These are phyloP conservation scores for Gaeumannomyces tritici DNA, from an alignment of 2,329 filamentous ascomycete genomes.

Conservation along the genomic window DNA sequence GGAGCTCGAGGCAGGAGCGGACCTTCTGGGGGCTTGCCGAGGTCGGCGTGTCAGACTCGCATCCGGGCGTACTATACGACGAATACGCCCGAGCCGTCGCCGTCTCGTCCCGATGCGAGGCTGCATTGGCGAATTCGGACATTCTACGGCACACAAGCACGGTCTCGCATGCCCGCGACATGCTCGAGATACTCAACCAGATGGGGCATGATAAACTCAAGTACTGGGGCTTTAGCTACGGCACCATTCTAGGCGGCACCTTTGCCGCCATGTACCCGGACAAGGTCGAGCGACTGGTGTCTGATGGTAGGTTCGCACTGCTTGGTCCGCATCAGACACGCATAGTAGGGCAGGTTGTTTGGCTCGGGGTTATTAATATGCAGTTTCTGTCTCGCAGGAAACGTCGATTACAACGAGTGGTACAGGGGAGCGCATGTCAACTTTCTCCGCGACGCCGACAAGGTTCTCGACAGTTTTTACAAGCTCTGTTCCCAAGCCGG, in stretches of 20 bases:
- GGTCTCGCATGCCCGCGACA: slow-evolving; percentile 33
- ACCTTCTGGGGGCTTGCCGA: slow-evolving; percentile 33
- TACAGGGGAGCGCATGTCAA: slow-evolving; percentile 32
- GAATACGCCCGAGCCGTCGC: slow-evolving; percentile 31
- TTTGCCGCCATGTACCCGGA: slow-evolving; percentile 44
- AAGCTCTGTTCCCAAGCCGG: slow-evolving; percentile 42
- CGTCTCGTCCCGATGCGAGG: slow-evolving; percentile 32
- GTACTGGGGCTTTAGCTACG: slow-evolving; percentile 48
- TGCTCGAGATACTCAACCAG: slow-evolving; percentile 35
- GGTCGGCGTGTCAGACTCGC: slow-evolving; percentile 34
- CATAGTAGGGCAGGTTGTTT: too few species aligned
- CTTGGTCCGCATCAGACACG: too few species aligned
- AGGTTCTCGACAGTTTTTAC: slow-evolving; percentile 42
- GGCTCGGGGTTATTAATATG: neutral
- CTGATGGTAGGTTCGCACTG: slow-evolving; percentile 30
- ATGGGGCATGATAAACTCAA: slow-evolving; percentile 30
- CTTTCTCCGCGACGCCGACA: slow-evolving; percentile 44
- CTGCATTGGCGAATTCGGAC: slow-evolving; percentile 21
- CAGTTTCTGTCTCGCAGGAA: slow-evolving; percentile 16
- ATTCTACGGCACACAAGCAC: slow-evolving; percentile 33
- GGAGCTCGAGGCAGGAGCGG: slow-evolving; percentile 29
- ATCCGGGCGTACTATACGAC: slow-evolving; percentile 34
- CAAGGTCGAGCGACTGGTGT: slow-evolving; percentile 37
- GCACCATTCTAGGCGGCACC: slow-evolving; percentile 39
- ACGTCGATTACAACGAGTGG: slow-evolving; percentile 47